These are phyloP conservation scores for Hagleromyces aurorensis DNA, from an alignment of 805 yeast genomes.

Conservation along the genomic window DNA sequence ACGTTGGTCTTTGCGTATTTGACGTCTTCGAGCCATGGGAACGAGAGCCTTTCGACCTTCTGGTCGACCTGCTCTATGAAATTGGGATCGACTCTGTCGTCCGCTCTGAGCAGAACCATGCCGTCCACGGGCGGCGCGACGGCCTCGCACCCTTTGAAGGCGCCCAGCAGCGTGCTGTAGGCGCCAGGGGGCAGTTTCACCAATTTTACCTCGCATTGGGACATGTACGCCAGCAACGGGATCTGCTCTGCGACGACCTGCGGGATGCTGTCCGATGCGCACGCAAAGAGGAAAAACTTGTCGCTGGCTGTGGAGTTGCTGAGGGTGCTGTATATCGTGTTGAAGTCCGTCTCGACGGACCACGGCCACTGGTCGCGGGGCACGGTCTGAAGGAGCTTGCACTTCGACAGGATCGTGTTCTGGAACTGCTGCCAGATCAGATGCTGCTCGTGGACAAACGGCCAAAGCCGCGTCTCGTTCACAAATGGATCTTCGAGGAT, in stretches of 20 bases:
- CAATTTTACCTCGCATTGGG: constrained; percentile 38
- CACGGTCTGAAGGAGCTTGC: constrained; percentile 26
- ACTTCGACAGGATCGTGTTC: constrained; percentile 29
- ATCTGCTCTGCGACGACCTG: constrained; percentile 45
- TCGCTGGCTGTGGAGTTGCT: constrained; percentile 5
- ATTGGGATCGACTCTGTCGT: constrained; percentile 15
- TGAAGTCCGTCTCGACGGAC: constrained; percentile 33
- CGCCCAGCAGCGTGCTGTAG: constrained; percentile 9
- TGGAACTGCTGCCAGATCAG: constrained; percentile 35
- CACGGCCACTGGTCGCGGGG: constrained; percentile 16
- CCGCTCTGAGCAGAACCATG: constrained; percentile 17
- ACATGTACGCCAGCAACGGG: constrained; percentile 45
- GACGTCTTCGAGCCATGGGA: constrained; percentile 25
- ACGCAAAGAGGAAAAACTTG: constrained; percentile 41
- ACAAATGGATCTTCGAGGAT: constrained; percentile 58
- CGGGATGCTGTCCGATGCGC: constrained; percentile 51
- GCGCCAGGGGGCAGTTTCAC: constrained; percentile 52
- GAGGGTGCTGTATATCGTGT: no score
- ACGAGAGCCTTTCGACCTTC: constrained; percentile 9
- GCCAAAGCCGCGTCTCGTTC: constrained; percentile 38
- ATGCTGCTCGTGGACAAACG: constrained; percentile 32
- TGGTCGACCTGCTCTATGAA: constrained; percentile 15
- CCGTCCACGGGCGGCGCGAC: constrained; percentile 13
- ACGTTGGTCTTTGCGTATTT: constrained; percentile 14
- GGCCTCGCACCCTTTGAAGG: constrained; percentile 2